These are phyloP conservation scores for Pleurozium schreberi DNA, from an alignment of 225 moss, liverwort and hornwort species.

Conservation along the genomic window DNA sequence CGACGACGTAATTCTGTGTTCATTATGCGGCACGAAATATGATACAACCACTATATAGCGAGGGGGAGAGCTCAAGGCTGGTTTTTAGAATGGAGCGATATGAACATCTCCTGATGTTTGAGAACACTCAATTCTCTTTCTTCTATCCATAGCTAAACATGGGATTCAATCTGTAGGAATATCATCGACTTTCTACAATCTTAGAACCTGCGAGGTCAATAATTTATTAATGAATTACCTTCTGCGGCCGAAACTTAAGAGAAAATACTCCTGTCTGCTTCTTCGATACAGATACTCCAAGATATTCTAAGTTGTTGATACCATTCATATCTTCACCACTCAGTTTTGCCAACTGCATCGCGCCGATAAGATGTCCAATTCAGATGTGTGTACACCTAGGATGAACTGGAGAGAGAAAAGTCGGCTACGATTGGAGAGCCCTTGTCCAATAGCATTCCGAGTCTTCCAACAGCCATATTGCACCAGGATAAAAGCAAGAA, in stretches of 20 bases:
- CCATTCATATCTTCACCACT: slow-evolving; percentile 91
- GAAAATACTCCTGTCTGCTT: slow-evolving; percentile 62
- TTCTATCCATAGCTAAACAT: background rate
- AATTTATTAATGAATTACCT: slow-evolving; percentile 30
- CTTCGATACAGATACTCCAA: slow-evolving; percentile 79
- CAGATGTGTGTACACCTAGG: background rate
- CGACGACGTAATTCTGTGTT: background rate
- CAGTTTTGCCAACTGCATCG: slow-evolving; percentile 73
- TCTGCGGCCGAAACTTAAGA: slow-evolving; percentile 67
- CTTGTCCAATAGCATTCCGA: background rate
- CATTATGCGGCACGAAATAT: background rate
- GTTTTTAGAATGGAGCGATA: background rate
- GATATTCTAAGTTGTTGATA: slow-evolving; percentile 84
- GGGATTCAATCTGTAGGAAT: background rate
- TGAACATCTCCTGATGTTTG: background rate
- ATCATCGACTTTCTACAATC: background rate
- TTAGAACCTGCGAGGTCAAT: background rate
- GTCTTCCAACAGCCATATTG: background rate
- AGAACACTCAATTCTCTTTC: background rate
- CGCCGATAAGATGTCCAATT: slow-evolving; percentile 1
- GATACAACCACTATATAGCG: background rate
- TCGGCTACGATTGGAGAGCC: background rate
- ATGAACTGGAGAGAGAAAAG: slow-evolving; percentile 4
- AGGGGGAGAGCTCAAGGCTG: background rate
- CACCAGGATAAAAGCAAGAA: background rate